Percentiles rank a stretch among this genome's conserved stretches.
phyloP scores from a whole-genome alignment of 169 alveolate species.

The Neospora caninum region DNA sequence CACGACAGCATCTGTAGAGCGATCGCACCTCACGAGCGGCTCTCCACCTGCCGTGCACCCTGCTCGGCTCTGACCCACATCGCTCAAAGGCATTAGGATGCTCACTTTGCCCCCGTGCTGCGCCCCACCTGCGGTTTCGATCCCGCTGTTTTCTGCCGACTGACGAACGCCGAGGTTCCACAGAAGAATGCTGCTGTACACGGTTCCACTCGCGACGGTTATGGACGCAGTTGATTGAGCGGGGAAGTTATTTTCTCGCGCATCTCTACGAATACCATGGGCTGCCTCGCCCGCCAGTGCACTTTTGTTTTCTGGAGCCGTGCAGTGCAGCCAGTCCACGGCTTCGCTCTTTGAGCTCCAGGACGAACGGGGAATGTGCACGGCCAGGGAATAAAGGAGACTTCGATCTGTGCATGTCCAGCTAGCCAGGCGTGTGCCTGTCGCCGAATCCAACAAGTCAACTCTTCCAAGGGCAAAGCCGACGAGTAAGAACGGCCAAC shows the following conservation, averaged over 20 bases:
- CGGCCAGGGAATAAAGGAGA: conserved; percentile 30
- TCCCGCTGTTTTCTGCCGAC: not conserved
- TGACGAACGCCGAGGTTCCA: not conserved
- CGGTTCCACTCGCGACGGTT: conserved; percentile 51
- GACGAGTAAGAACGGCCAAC: not conserved
- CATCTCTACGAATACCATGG: not conserved
- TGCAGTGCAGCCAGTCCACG: too few species aligned
- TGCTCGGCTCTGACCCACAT: too few species aligned
- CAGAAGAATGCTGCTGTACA: conserved; percentile 40
- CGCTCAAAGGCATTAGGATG: too few species aligned
- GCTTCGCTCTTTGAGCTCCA: too few species aligned
- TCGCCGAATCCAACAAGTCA: not conserved
- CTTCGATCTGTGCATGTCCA: conserved; percentile 18
- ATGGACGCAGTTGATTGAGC: not conserved
- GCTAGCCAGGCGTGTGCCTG: not conserved
- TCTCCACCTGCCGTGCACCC: too few species aligned
- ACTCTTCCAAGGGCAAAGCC: not conserved
- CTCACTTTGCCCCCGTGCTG: not conserved
- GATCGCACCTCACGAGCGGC: too few species aligned
- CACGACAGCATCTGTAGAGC: not conserved
- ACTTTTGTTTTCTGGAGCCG: too few species aligned
- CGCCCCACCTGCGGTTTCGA: not conserved
- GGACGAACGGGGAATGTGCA: not conserved
- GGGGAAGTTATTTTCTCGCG: not conserved
- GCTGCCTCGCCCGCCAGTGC: not conserved